Evolutionary conservation across 192 early-diverging fungal genomes (phyloP).

Genomic region (Gonapodya sp.): DNA sequence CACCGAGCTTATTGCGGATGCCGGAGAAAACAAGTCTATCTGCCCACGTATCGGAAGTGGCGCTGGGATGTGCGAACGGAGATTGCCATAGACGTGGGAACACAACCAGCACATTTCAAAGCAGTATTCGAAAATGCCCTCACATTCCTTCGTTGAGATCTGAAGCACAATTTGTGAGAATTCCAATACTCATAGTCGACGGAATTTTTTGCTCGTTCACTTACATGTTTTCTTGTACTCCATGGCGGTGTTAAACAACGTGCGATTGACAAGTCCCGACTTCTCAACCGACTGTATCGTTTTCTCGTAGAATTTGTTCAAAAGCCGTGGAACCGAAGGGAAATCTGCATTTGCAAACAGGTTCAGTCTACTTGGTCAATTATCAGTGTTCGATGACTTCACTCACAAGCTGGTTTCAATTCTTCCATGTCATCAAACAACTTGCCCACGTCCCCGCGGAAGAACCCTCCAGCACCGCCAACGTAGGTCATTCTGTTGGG

Average conservation of each 20-base stretch:
- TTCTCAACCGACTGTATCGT: background rate
- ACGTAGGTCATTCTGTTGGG: constrained; percentile 18
- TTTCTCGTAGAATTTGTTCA: background rate
- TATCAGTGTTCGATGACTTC: background rate
- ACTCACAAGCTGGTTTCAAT: constrained; percentile 31
- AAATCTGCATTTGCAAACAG: constrained; percentile 28
- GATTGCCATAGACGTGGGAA: too few species aligned
- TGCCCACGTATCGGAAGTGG: too few species aligned
- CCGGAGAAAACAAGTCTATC: constrained; percentile 55
- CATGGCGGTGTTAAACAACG: too few species aligned
- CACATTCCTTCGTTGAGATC: too few species aligned
- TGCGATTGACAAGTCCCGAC: background rate
- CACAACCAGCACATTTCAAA: too few species aligned
- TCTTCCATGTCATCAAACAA: constrained; percentile 72
- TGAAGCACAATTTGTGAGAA: too few species aligned
- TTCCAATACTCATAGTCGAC: too few species aligned
- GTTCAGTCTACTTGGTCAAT: too few species aligned
- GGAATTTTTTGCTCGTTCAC: too few species aligned
- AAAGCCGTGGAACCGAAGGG: constrained; percentile 64
- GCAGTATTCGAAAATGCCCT: too few species aligned
- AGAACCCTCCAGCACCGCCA: constrained; percentile 71
- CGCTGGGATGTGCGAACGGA: too few species aligned
- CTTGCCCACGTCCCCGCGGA: constrained; percentile 54
- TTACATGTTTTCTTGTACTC: too few species aligned
- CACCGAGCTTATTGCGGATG: constrained; percentile 68